phyloP scores from a whole-genome alignment of 2,329 filamentous ascomycete species.

The Fusarium incarnatum region DNA sequence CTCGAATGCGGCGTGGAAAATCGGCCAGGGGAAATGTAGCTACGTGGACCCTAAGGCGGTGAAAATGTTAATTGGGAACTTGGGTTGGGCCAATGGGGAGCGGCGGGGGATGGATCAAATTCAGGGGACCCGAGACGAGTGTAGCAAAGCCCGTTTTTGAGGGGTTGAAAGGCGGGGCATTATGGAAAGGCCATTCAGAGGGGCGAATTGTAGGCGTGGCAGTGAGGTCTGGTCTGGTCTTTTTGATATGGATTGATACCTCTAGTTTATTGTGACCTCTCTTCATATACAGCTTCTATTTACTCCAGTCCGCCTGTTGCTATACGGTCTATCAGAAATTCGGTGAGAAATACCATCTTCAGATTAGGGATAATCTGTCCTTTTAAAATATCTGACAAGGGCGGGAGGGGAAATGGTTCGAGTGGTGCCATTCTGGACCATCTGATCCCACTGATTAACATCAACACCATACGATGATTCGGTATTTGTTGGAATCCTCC shows the following conservation, averaged over 20 bases:
- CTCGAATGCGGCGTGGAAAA: slow-evolving; percentile 14
- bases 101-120: slow-evolving; percentile 5
- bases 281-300: background rate
- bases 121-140: slow-evolving; percentile 32
- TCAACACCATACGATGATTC: slow-evolving; percentile 45
- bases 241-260: background rate
- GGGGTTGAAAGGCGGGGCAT: slow-evolving; percentile 42
- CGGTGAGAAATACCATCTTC: too few relatives aligned
- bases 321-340: too few relatives aligned
- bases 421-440: slow-evolving; percentile 45
- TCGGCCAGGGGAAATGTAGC: slow-evolving; percentile 27
- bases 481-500: slow-evolving; percentile 41
- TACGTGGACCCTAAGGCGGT: slow-evolving; percentile 45
- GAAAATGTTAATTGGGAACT: slow-evolving; percentile 40
- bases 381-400: slow-evolving; percentile 26
- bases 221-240: background rate
- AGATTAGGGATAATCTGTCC: background rate
- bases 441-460: slow-evolving; percentile 40
- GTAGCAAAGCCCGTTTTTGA: slow-evolving; percentile 24
- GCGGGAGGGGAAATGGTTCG: slow-evolving; percentile 36
- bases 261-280: background rate
- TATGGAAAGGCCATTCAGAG: slow-evolving; percentile 28
- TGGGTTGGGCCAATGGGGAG: slow-evolving; percentile 16
- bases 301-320: too few relatives aligned
- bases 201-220: slow-evolving; percentile 36